phyloP scores from a whole-genome alignment of 805 yeast species.

The Wickerhamiella sergipiensis region DNA sequence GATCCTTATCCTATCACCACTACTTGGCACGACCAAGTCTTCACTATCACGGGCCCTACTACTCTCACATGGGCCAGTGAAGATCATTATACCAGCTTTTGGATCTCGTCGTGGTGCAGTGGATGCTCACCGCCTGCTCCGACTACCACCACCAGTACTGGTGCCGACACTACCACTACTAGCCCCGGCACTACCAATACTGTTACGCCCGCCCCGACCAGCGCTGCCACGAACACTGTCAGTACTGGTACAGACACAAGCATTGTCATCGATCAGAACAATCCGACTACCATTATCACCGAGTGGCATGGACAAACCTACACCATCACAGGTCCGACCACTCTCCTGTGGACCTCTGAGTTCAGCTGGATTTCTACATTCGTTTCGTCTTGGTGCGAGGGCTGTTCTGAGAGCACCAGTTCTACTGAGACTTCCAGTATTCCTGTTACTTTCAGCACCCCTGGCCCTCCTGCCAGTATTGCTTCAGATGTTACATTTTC shows the following conservation, averaged over 20 bases:
- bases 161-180: too few species aligned
- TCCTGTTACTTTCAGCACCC: not conserved
- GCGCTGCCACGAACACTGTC: not conserved
- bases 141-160: not conserved
- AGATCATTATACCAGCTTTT: not conserved
- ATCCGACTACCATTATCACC: not conserved
- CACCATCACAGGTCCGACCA: not conserved
- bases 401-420: not conserved
- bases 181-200: not conserved
- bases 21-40: not conserved
- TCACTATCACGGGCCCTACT: slow-evolving; percentile 1
- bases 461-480: not conserved
- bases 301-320: not conserved
- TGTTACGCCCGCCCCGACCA: too few species aligned
- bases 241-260: not conserved
- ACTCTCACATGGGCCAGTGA: not conserved
- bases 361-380: not conserved
- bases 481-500: not conserved
- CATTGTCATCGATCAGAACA: not conserved
- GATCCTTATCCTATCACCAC: not conserved
- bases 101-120: not conserved
- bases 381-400: not conserved
- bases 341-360: not conserved
- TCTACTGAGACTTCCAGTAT: not conserved
- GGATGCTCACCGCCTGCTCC: not conserved